A percentile compares a stretch with the other conserved stretches of the same genome.
Conservation (phyloP, 169 alveolate genomes). For the Plasmodium gonderi region DNA sequence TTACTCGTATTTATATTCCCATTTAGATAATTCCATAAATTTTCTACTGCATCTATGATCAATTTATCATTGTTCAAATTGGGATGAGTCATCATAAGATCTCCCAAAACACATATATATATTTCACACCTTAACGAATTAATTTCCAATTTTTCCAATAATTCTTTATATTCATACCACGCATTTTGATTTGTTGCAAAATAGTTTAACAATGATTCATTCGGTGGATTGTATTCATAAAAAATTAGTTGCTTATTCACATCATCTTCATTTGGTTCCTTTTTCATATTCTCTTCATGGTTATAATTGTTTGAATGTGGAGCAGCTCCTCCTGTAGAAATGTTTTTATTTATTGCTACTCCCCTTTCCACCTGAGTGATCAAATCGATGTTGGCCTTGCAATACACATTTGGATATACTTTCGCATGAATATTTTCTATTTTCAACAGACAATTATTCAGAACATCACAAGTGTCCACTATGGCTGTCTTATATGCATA, state of each 20-base stretch:
- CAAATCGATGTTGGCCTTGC: constrained; percentile 32
- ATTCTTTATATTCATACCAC: constrained; percentile 61
- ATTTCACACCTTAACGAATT: constrained; percentile 81
- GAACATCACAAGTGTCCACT: constrained; percentile 74
- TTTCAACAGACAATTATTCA: constrained; percentile 57
- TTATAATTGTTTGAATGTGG: not conserved
- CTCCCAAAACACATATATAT: constrained; percentile 79
- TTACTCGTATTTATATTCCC: constrained; percentile 76
- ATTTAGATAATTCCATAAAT: constrained; percentile 77
- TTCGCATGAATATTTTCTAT: constrained; percentile 23
- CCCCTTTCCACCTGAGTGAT: not conserved
- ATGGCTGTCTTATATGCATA: constrained; percentile 81
- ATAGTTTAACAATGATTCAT: constrained; percentile 19
- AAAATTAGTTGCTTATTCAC: not conserved
- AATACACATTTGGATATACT: constrained; percentile 30
- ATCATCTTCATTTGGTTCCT: constrained; percentile 1
- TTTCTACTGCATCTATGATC: constrained; percentile 75
- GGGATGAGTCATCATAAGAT: constrained; percentile 77
- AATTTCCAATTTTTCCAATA: constrained; percentile 76
- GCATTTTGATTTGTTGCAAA: constrained; percentile 52
- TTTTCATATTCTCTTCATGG: not conserved
- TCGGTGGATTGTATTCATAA: constrained; percentile 61
- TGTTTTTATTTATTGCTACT: not conserved
- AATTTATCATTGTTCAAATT: constrained; percentile 32
- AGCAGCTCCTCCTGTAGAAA: not conserved